Evolutionary conservation across 2,329 filamentous ascomycete species (phyloP).

Genomic region (Ophiostoma montium): DNA sequence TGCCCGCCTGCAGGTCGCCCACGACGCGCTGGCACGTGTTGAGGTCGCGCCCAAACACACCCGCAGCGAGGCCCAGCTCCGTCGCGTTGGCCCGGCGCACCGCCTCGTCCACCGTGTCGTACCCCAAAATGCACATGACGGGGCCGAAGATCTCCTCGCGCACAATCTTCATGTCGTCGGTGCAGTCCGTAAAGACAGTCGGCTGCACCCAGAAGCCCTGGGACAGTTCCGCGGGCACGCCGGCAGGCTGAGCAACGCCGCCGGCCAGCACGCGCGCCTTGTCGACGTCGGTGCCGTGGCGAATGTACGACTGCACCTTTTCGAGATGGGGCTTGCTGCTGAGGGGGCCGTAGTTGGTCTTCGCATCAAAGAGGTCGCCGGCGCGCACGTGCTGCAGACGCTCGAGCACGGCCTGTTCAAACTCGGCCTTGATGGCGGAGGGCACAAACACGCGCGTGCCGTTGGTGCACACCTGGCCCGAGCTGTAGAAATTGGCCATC

Average conservation of each 20-base stretch:
- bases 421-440: conserved; percentile 39
- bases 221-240: conserved; percentile 31
- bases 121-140: conserved; percentile 68
- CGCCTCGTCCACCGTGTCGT: conserved; percentile 55
- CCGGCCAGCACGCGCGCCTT: conserved; percentile 61
- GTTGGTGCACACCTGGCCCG: conserved; percentile 86
- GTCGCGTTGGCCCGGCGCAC: conserved; percentile 64
- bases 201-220: conserved; percentile 74
- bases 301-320: conserved; percentile 68
- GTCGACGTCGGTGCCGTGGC: conserved; percentile 59
- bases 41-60: conserved; percentile 67
- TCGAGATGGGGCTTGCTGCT: conserved; percentile 60
- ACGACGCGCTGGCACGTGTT: conserved; percentile 60
- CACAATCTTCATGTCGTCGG: conserved; percentile 65
- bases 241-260: conserved; percentile 37
- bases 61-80: conserved; percentile 67
- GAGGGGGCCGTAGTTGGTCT: conserved; percentile 73
- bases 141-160: conserved; percentile 81
- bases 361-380: conserved; percentile 55
- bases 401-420: conserved; percentile 35
- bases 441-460: conserved; percentile 80
- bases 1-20: conserved; percentile 61
- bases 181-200: conserved; percentile 77
- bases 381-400: conserved; percentile 58
- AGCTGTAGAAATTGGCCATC: conserved; percentile 89